Evolutionary conservation across 2,329 filamentous ascomycete genomes (phyloP), one percentile per base, ranked within the genome.

Genomic region (Coniella vitis): DNA sequence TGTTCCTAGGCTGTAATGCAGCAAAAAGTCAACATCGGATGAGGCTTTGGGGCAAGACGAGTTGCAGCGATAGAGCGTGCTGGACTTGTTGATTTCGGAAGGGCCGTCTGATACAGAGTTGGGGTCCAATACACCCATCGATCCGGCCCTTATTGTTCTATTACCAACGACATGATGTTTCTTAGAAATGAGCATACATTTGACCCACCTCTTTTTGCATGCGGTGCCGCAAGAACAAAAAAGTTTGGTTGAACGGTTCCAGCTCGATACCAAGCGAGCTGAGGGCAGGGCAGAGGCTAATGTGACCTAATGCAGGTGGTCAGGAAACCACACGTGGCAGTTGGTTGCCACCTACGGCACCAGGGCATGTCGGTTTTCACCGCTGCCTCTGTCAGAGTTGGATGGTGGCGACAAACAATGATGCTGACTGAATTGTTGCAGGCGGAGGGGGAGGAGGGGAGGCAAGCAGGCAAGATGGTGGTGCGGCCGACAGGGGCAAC

Each of bases 101-200:
- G 22, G 47, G 35, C 25, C 35, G 25, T 22, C 14, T 43, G 34
- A 38, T 44, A 14, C 25, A 7, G 17, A 25, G 31, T 34, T 20
- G 38, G 41, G 35, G 9, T 22, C 31, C 17, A 16, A 13, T 17
- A n/a, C 29, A 29, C 25, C 31, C 9, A 36, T 36, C 38, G 20
- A 16, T 34, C 20, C 38, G 44, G 41, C 20, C 40, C 32, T 51
- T 40, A 41, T 40, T 53, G 49, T 51, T 34, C 13, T 49, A 53
- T 40, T 45, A 53, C 48, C 42, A 38, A 38, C 22, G 21, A 39
- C 25, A 48, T 46, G 40, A 43, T 22, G 45, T 16, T 10, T 20
- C 42, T n/a, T 40, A 50, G 40, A 51, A 51, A 45, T 40, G 34
- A 43, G 38, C 47, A 40, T 45, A 19, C 42, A 45, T 35, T 42